These are phyloP conservation scores for Pyrenophora seminiperda DNA, from an alignment of 2,329 filamentous ascomycete species.

Conservation along the genomic window DNA sequence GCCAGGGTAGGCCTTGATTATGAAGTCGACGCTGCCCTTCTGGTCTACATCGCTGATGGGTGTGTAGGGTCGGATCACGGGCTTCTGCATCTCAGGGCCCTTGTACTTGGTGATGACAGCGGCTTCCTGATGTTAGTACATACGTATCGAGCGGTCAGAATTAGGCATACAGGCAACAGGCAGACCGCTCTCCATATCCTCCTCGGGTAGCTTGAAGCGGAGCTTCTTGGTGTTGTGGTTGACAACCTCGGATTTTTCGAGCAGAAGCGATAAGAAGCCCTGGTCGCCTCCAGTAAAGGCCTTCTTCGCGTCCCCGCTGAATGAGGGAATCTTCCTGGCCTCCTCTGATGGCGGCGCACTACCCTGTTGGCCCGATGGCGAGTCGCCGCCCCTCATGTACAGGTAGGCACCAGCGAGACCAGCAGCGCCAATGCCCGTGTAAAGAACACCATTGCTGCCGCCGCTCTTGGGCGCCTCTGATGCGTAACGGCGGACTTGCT, in stretches of 20 bases:
- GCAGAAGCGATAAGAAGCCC: constrained; percentile 81
- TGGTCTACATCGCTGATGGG: constrained; percentile 84
- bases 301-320: constrained; percentile 52
- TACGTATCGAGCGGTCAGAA: not conserved
- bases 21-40: constrained; percentile 80
- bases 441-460: constrained; percentile 53
- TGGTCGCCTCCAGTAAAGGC: constrained; percentile 84
- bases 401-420: constrained; percentile 63
- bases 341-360: constrained; percentile 40
- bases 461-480: constrained; percentile 64
- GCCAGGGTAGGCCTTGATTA: constrained; percentile 89
- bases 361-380: constrained; percentile 30
- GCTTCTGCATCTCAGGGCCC: constrained; percentile 79
- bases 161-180: constrained; percentile 68
- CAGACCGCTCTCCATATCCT: constrained; percentile 82
- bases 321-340: constrained; percentile 48
- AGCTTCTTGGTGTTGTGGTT: constrained; percentile 96
- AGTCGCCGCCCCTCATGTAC: constrained; percentile 47
- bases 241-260: constrained; percentile 77
- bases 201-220: constrained; percentile 83
- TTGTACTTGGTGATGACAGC: constrained; percentile 93
- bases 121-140: constrained; percentile 47
- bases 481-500: constrained; percentile 76
- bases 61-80: constrained; percentile 89
- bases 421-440: constrained; percentile 64